Evolutionary conservation across 306 rosid genomes (phyloP).

Genomic region (Citrullus amarus): DNA sequence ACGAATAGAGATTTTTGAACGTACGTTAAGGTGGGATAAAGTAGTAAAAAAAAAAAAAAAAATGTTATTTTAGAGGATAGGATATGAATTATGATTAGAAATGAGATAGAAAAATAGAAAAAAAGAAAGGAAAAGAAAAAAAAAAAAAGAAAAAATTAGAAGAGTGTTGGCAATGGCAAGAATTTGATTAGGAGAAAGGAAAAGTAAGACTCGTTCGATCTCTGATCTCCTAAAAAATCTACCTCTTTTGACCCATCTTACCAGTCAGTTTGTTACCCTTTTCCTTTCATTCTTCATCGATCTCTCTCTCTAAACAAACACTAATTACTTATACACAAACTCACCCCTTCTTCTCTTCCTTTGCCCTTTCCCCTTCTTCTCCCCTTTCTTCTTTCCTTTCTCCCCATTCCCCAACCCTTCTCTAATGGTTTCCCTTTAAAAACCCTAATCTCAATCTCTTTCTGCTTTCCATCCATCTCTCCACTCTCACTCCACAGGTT

Average conservation of each 20-base stretch:
- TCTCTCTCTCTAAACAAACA: background rate
- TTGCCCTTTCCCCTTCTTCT: too few relatives aligned
- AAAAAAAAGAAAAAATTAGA: too few relatives aligned
- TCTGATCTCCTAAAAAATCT: conserved; percentile 64
- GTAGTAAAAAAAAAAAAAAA: too few relatives aligned
- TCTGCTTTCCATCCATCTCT: conserved; percentile 1
- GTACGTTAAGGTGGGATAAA: too few relatives aligned
- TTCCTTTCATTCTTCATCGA: background rate
- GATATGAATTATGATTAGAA: too few relatives aligned
- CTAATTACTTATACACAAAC: background rate
- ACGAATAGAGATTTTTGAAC: too few relatives aligned
- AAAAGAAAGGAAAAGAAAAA: too few relatives aligned
- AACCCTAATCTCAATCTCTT: conserved; percentile 46
- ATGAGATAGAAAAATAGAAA: too few relatives aligned
- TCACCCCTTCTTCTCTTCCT: background rate
- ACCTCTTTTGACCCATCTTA: conserved; percentile 42
- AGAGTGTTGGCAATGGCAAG: too few relatives aligned
- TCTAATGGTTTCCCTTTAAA: conserved; percentile 30
- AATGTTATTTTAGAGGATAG: too few relatives aligned
- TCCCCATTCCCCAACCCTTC: background rate
- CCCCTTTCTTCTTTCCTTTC: background rate
- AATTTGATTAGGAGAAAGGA: background rate
- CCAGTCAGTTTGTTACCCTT: conserved; percentile 35
- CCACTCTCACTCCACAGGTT: conserved; percentile 27
- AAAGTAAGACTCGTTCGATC: conserved; percentile 21